Evolutionary conservation across 257 asterid genomes (phyloP).

Genomic region (Solanum clarkiae): DNA sequence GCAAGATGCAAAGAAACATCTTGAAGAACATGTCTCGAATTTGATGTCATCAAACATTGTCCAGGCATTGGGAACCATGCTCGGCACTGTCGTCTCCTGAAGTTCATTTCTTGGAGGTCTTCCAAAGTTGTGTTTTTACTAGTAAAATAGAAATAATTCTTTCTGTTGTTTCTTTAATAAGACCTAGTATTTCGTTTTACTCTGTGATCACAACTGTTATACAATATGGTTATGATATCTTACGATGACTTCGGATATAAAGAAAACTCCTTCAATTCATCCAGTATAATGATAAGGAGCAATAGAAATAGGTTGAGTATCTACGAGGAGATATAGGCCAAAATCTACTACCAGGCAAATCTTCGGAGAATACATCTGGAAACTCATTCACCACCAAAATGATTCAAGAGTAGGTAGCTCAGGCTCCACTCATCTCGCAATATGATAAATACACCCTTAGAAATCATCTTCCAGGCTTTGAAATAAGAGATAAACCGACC

Average conservation of each 20-base stretch:
- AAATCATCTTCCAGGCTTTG: no score
- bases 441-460: no score
- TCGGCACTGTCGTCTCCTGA: conserved; percentile 84
- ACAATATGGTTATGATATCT: background rate
- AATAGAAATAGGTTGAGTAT: no score
- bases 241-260: background rate
- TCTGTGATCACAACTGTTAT: background rate
- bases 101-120: background rate
- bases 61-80: conserved; percentile 88
- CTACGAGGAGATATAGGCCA: no score
- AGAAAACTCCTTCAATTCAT: no score
- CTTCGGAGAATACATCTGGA: no score
- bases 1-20: conserved; percentile 96
- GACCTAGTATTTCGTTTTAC: background rate
- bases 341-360: no score
- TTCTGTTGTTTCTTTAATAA: background rate
- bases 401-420: no score
- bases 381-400: no score
- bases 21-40: conserved; percentile 86
- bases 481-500: no score
- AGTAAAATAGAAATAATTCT: background rate
- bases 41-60: conserved; percentile 92
- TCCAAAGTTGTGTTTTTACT: background rate
- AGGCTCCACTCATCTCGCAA: no score
- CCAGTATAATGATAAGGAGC: no score